Conservation (phyloP, 2,329 filamentous ascomycete genomes). For the Paecilomyces fulvus region DNA sequence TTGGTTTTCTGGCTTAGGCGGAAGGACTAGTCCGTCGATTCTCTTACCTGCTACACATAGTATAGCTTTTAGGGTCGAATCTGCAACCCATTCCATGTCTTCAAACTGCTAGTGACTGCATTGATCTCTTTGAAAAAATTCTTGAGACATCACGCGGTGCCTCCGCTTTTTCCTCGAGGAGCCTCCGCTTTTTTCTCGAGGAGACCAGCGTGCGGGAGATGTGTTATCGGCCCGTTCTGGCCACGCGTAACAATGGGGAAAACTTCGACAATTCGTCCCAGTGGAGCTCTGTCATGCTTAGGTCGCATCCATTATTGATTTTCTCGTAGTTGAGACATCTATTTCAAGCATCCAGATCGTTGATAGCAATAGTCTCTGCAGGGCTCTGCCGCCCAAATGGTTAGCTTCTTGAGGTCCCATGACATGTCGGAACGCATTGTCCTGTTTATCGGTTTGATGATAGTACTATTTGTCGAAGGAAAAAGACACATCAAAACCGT, state of each 20-base stretch:
- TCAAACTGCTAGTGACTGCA: not conserved
- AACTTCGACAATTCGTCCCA: not conserved
- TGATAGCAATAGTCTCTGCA: too few species aligned
- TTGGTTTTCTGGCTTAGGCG: not conserved
- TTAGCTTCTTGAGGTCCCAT: not conserved
- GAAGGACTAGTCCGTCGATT: not conserved
- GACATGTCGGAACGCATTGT: not conserved
- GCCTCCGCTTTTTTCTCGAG: not conserved
- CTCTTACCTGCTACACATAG: too few species aligned
- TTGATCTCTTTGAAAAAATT: not conserved
- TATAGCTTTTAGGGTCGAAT: not conserved
- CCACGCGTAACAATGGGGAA: not conserved
- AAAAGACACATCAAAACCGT: not conserved
- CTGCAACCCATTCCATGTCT: not conserved
- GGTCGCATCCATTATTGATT: not conserved
- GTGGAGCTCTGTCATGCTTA: not conserved
- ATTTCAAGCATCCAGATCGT: not conserved
- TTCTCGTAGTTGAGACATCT: not conserved
- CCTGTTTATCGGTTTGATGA: not conserved
- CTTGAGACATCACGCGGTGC: not conserved
- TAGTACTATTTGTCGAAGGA: not conserved
- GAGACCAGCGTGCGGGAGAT: not conserved
- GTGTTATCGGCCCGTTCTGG: not conserved
- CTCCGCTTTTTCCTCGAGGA: not conserved
- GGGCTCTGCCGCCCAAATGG: not conserved